Evolutionary conservation across 306 rosid genomes (phyloP).

Genomic region (Cucurbita pepo): DNA sequence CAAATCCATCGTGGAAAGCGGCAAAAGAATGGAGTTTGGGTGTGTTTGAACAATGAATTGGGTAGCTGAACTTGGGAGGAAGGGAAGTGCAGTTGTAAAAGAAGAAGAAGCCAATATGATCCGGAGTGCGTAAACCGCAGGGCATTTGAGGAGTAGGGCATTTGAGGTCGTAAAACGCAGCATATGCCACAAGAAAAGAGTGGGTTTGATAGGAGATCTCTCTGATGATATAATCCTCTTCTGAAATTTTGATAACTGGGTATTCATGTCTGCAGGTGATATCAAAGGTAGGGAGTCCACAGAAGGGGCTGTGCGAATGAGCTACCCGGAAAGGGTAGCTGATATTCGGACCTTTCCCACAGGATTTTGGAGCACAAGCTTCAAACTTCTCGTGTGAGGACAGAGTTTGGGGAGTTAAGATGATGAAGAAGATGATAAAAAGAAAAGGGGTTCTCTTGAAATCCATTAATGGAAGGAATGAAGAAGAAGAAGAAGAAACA

Average conservation of each 20-base stretch:
- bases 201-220: constrained; percentile 33
- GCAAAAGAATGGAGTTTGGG: constrained; percentile 36
- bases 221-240: constrained; percentile 26
- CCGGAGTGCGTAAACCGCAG: too few relatives aligned
- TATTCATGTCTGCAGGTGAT: constrained; percentile 23
- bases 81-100: constrained; percentile 37
- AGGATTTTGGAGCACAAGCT: constrained; percentile 33
- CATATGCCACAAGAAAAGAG: constrained; percentile 23
- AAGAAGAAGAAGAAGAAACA: constrained; percentile 15
- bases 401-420: constrained; percentile 4
- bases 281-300: constrained; percentile 41
- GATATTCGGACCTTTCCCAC: constrained; percentile 37
- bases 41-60: constrained; percentile 30
- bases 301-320: constrained; percentile 22
- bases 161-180: constrained; percentile 9
- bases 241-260: constrained; percentile 35
- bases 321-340: constrained; percentile 60
- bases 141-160: constrained; percentile 52
- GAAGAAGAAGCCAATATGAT: constrained; percentile 28
- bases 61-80: constrained; percentile 18
- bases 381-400: constrained; percentile 22
- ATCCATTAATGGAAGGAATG: not conserved
- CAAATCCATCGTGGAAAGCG: constrained; percentile 28
- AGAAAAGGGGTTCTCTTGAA: not conserved
- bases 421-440: constrained; percentile 9